Conservation (phyloP, 371 early-diverging fungal species). For the Rhizopus microsporus region DNA sequence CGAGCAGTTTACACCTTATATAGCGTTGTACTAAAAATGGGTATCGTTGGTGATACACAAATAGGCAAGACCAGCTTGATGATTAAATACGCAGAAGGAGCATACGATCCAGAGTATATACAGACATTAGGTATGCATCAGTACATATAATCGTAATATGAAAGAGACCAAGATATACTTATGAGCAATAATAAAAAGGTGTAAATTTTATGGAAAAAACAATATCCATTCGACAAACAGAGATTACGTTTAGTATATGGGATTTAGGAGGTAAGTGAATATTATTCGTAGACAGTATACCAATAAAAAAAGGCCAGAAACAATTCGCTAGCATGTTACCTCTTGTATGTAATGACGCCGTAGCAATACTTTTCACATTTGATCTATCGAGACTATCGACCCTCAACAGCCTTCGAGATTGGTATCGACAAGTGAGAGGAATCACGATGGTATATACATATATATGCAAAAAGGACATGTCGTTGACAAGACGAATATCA, state of each 20-base stretch:
- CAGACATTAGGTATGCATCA: conserved; percentile 87
- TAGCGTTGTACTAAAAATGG: conserved; percentile 88
- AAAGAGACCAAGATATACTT: neutral
- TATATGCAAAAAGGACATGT: neutral
- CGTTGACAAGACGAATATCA: neutral
- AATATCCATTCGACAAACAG: conserved; percentile 84
- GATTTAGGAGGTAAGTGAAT: conserved; percentile 89
- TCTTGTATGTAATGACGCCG: conserved; percentile 93
- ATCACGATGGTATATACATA: conserved; percentile 77
- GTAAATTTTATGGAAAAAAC: conserved; percentile 99
- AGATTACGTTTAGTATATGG: conserved; percentile 98
- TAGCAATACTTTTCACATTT: conserved; percentile 95
- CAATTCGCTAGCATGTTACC: conserved; percentile 98
- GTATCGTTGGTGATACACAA: conserved; percentile 98
- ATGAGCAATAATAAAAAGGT: conserved; percentile 49
- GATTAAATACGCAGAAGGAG: conserved; percentile 98
- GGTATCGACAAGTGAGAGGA: conserved; percentile 96
- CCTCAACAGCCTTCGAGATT: conserved; percentile 91
- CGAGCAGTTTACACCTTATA: neutral
- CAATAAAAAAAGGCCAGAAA: conserved; percentile 69
- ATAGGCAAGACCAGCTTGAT: conserved; percentile 98
- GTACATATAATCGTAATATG: neutral
- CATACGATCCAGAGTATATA: conserved; percentile 93
- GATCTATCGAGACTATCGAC: conserved; percentile 92
- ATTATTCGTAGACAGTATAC: conserved; percentile 5